A percentile compares a stretch with the other conserved stretches of the same genome.
These are phyloP conservation scores for Boletus semigastroideus DNA, from an alignment of 1,284 basidiomycete species.

Conservation along the genomic window DNA sequence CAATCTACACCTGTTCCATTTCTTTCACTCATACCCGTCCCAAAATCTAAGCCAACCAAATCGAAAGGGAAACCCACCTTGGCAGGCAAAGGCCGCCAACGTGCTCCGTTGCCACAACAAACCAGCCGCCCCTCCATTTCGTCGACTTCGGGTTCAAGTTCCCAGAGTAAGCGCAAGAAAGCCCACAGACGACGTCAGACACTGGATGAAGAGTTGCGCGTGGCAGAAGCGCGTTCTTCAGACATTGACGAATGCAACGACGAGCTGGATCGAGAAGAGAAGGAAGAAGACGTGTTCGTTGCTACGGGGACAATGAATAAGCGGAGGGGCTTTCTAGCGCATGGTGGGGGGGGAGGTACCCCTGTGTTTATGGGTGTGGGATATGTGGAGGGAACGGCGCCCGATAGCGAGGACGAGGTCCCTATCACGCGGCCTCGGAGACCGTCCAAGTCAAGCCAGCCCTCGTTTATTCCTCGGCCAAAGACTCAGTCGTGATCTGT, in stretches of 20 bases:
- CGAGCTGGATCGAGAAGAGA: constrained; percentile 31
- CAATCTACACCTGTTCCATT: constrained; percentile 24
- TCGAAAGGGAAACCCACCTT: constrained; percentile 15
- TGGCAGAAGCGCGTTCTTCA: constrained; percentile 38
- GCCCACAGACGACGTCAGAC: constrained; percentile 43
- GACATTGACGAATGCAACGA: constrained; percentile 35
- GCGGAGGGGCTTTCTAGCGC: constrained; percentile 62
- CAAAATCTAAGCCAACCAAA: constrained; percentile 17
- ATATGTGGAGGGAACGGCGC: constrained; percentile 51
- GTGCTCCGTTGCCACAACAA: constrained; percentile 1
- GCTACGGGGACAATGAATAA: constrained; percentile 56
- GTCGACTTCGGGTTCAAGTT: constrained; percentile 6
- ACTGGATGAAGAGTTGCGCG: constrained; percentile 63
- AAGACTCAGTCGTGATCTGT: constrained; percentile 14
- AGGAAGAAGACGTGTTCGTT: constrained; percentile 47
- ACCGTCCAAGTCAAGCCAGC: constrained; percentile 15
- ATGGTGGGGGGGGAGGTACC: constrained; percentile 65
- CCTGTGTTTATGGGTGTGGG: constrained; percentile 70
- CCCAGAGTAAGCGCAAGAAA: constrained; percentile 29
- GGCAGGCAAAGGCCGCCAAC: constrained; percentile 21
- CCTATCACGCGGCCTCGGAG: background rate
- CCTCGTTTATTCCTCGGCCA: constrained; percentile 30
- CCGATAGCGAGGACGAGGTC: constrained; percentile 23
- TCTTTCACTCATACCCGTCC: constrained; percentile 28
- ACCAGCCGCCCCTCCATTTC: background rate